Percentiles rank a stretch among this genome's conserved stretches.
Conservation (phyloP, 2,329 filamentous ascomycete species). For the Thyridium curvatum region DNA sequence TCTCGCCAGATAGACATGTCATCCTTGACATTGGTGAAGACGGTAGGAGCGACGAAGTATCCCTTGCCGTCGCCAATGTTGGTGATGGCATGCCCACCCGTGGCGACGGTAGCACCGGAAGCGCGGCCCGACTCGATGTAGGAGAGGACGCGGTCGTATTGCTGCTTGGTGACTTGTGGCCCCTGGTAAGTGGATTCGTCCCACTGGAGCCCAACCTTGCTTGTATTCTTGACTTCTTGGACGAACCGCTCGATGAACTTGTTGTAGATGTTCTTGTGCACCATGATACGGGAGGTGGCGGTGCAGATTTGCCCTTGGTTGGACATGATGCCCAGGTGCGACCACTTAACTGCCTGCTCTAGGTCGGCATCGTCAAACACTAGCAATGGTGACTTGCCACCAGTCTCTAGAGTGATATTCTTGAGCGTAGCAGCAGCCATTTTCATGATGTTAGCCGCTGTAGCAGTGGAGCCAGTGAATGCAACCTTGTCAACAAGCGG, state of each 20-base stretch:
- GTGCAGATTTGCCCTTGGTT: constrained; percentile 75
- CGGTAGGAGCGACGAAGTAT: constrained; percentile 12
- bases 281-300: constrained; percentile 65
- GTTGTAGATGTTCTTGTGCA: constrained; percentile 52
- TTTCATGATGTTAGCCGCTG: constrained; percentile 63
- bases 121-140: constrained; percentile 59
- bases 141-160: constrained; percentile 56
- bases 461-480: constrained; percentile 65
- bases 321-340: constrained; percentile 47
- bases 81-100: constrained; percentile 36
- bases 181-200: constrained; percentile 45
- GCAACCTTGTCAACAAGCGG: constrained; percentile 63
- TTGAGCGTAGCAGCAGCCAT: constrained; percentile 54
- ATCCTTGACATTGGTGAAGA: constrained; percentile 9
- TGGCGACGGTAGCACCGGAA: constrained; percentile 48
- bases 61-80: constrained; percentile 5
- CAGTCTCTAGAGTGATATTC: constrained; percentile 53
- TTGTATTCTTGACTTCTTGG: constrained; percentile 38
- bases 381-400: constrained; percentile 53
- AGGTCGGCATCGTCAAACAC: constrained; percentile 56
- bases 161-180: constrained; percentile 56
- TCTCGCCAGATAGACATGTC: constrained; percentile 31
- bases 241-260: constrained; percentile 53
- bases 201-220: constrained; percentile 54
- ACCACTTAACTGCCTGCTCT: constrained; percentile 42